Percentiles rank a stretch among this genome's conserved stretches.
These are phyloP conservation scores for Nigrospora sphaerica DNA, from an alignment of 2,329 filamentous ascomycete genomes.

Conservation along the genomic window DNA sequence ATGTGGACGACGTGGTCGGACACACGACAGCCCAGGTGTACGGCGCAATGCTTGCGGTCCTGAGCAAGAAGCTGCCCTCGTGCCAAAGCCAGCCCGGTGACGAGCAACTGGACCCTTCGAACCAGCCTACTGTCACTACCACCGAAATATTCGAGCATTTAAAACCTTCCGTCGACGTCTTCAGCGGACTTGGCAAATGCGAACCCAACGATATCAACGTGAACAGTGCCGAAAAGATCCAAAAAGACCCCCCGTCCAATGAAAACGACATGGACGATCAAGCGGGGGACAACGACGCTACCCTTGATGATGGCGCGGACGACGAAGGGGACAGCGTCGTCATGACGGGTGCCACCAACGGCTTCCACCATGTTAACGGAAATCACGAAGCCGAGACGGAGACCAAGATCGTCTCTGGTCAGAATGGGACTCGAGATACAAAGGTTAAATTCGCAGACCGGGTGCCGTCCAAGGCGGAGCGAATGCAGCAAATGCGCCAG, in stretches of 20 bases:
- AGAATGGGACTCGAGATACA: conserved; percentile 21
- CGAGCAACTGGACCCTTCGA: conserved; percentile 24
- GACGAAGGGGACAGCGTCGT: conserved; percentile 26
- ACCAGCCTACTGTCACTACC: conserved; percentile 38
- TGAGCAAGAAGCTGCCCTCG: conserved; percentile 61
- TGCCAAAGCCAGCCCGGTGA: conserved; percentile 54
- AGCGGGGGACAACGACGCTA: conserved; percentile 16
- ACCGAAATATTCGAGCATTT: conserved; percentile 50
- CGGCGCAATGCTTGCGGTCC: conserved; percentile 58
- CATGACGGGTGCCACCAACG: conserved; percentile 1
- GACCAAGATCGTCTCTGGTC: conserved; percentile 4
- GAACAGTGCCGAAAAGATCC: conserved; percentile 41
- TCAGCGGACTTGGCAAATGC: conserved; percentile 50
- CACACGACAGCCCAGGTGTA: conserved; percentile 74
- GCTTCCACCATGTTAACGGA: conserved; percentile 20
- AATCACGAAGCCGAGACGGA: conserved; percentile 6
- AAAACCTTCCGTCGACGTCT: conserved; percentile 44
- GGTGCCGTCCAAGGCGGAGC: conserved; percentile 30
- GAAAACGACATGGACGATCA: conserved; percentile 19
- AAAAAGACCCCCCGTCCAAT: conserved; percentile 23
- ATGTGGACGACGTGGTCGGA: conserved; percentile 65
- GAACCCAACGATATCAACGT: conserved; percentile 28
- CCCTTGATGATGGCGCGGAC: conserved; percentile 15
- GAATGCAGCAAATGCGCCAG: conserved; percentile 56
- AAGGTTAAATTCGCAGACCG: conserved; percentile 48